phyloP scores from a whole-genome alignment of 2,329 filamentous ascomycete species.

The Alternaria dauci region DNA sequence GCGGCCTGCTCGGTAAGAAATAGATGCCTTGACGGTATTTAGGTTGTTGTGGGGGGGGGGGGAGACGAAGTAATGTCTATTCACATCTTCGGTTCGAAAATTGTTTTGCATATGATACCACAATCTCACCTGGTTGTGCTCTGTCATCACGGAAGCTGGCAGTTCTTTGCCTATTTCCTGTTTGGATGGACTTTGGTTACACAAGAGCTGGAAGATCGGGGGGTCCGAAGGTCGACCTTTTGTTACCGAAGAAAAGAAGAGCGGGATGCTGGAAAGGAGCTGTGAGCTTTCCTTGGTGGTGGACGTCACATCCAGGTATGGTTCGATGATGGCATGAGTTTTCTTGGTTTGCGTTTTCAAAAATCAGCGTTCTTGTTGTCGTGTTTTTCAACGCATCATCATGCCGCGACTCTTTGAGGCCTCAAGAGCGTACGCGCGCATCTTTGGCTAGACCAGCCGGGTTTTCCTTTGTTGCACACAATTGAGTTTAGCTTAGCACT shows the following conservation, averaged over 20 bases:
- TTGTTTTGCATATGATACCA: conserved; percentile 33
- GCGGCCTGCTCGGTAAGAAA: conserved; percentile 57
- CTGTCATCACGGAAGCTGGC: background rate
- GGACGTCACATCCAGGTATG: background rate
- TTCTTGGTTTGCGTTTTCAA: conserved; percentile 3
- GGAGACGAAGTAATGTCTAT: conserved; percentile 24
- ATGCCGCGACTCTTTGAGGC: conserved; percentile 19
- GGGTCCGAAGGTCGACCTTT: conserved; percentile 37
- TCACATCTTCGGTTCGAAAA: conserved; percentile 21
- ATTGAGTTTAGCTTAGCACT: conserved; percentile 11
- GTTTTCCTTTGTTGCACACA: conserved; percentile 31
- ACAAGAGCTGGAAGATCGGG: conserved; percentile 41
- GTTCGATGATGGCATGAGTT: conserved; percentile 13
- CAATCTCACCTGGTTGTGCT: background rate
- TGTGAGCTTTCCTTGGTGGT: background rate
- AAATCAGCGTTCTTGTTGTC: conserved; percentile 13
- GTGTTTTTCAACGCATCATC: conserved; percentile 9
- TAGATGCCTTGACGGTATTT: conserved; percentile 23
- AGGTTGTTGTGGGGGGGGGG: conserved; percentile 7
- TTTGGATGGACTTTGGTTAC: background rate
- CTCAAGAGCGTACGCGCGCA: conserved; percentile 15
- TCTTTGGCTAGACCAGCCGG: conserved; percentile 34
- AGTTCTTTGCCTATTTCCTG: background rate
- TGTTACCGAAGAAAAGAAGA: background rate
- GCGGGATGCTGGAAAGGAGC: background rate